Percentiles rank a stretch among this genome's conserved stretches.
These are phyloP conservation scores for Musa itinerans DNA, from an alignment of 176 grass and related monocot species.

Conservation along the genomic window DNA sequence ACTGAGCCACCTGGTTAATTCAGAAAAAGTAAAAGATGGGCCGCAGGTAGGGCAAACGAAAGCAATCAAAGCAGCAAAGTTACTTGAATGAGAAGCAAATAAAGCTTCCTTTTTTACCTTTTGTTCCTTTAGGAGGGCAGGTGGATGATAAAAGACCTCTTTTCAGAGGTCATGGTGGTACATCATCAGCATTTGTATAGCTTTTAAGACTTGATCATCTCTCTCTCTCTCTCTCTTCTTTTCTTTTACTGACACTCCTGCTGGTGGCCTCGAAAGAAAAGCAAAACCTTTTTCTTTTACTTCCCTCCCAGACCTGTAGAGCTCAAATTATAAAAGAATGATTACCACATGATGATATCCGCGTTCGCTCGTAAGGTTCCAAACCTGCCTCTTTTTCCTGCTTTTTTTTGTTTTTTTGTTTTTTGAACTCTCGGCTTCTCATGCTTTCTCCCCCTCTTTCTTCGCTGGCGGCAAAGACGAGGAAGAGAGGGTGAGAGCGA, in stretches of 20 bases:
- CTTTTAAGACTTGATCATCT: not conserved
- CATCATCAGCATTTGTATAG: not conserved
- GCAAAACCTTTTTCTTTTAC: not conserved
- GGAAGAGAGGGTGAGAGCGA: not conserved
- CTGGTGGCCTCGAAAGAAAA: not conserved
- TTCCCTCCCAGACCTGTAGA: not conserved
- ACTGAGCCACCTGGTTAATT: no score
- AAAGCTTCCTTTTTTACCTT: not conserved
- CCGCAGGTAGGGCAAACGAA: not conserved
- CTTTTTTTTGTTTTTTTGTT: no score
- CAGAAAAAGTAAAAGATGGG: not conserved
- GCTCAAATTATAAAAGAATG: not conserved
- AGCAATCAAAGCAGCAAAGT: conserved; percentile 5
- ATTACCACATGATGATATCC: not conserved
- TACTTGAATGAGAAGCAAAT: not conserved
- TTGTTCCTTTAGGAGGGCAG: not conserved
- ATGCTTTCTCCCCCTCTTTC: not conserved
- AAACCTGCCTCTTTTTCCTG: not conserved
- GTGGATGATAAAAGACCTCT: not conserved
- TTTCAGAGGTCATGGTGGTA: not conserved
- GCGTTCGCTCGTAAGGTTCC: not conserved
- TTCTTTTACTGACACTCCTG: not conserved
- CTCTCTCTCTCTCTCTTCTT: not conserved
- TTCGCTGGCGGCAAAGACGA: not conserved
- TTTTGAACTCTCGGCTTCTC: no score